phyloP scores from a whole-genome alignment of 2,329 filamentous ascomycete species.

The Penicillium sp. region DNA sequence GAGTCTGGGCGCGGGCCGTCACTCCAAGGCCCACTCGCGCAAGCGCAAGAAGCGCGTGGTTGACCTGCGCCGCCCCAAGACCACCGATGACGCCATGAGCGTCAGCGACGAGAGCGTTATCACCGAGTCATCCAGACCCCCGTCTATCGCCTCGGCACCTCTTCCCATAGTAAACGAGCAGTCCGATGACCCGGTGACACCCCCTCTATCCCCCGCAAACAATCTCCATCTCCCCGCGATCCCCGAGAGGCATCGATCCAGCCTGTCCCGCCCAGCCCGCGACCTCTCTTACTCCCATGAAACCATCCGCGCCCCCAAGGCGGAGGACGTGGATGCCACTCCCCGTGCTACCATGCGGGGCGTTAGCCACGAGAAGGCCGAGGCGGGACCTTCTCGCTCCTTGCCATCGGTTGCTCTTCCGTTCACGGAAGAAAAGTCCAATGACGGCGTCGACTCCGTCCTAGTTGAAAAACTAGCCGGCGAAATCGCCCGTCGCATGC shows the following conservation, averaged over 20 bases:
- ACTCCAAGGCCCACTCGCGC: slow-evolving; percentile 47
- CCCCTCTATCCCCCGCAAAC: slow-evolving; percentile 50
- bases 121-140: slow-evolving; percentile 47
- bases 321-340: slow-evolving; percentile 35
- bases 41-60: slow-evolving; percentile 53
- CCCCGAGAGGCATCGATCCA: slow-evolving; percentile 36
- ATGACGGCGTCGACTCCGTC: slow-evolving; percentile 48
- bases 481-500: slow-evolving; percentile 81
- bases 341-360: slow-evolving; percentile 33
- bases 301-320: slow-evolving; percentile 20
- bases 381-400: slow-evolving; percentile 30
- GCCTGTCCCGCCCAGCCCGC: slow-evolving; percentile 29
- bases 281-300: slow-evolving; percentile 31
- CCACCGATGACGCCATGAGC: slow-evolving; percentile 43
- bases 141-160: slow-evolving; percentile 54
- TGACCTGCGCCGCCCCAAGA: slow-evolving; percentile 47
- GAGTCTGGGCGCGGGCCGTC: slow-evolving; percentile 43
- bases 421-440: slow-evolving; percentile 35
- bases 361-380: slow-evolving; percentile 29
- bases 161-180: slow-evolving; percentile 62
- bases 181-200: slow-evolving; percentile 57
- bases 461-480: slow-evolving; percentile 73
- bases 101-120: slow-evolving; percentile 46
- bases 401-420: slow-evolving; percentile 39
- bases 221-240: slow-evolving; percentile 36